Base-by-base conservation (phyloP, 2,329 filamentous ascomycete genomes). In the Xylariales sp. region DNA sequence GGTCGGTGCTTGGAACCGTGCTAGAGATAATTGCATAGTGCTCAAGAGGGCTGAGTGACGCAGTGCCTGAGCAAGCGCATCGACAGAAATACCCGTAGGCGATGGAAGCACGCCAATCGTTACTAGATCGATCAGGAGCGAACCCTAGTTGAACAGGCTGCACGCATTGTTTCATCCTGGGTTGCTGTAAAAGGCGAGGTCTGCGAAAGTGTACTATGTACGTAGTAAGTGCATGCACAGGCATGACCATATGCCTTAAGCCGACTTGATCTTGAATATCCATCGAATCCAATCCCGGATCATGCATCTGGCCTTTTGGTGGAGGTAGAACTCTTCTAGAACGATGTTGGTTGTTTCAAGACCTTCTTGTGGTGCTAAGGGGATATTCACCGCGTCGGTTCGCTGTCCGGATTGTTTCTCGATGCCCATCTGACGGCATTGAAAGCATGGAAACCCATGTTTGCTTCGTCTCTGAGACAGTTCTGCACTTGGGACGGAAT, bases 291-390 rank as follows among this genome's bases (percentile, higher is more conserved):
- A 14, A 9, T 15, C 21, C 22, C n/a, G n/a, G n/a, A n/a, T n/a
- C n/a, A n/a, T n/a, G n/a, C n/a, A n/a, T n/a, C n/a, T n/a, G n/a
- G n/a, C n/a, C n/a, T n/a, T n/a, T n/a, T n/a, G n/a, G n/a, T n/a
- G n/a, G 28, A 20, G 20, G 19, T 24, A 20, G 38, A 40, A 40
- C 9, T 11, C 29, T 40, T 40, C 38, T 40, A 40, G 38, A 40
- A 40, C n/a, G n/a, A n/a, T n/a, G 15, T 21, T 32, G 28, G 38
- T 16, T 12, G 38, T 40, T 40, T 40, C 38, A 40, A 19, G 33
- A 31, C 18, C 14, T 24, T 33, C 29, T 12, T 15, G 38, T 21
- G 28, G 38, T 29, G 38, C 38, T 40, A 40, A 25, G 19, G 19
- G 19, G 38, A 12, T 14, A 29, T 39, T 11, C 10, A 11, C 21